Evolutionary conservation across 371 early-diverging fungal genomes (phyloP).

Genomic region (Amoeboaphelidium protococcarum): DNA sequence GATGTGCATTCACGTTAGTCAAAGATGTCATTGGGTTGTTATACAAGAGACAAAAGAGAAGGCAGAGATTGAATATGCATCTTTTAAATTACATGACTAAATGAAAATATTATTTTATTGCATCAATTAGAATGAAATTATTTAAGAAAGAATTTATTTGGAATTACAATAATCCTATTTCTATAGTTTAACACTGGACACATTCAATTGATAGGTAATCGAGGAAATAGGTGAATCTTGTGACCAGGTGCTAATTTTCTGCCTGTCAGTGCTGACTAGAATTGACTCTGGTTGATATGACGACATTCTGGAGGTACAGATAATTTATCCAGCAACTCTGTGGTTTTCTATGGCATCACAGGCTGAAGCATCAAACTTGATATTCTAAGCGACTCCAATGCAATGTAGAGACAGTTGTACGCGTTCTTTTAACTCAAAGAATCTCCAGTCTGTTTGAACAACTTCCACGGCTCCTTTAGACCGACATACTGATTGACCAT

Average conservation of each 20-base stretch:
- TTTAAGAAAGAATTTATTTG: too few relatives aligned
- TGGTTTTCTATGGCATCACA: conserved; percentile 54
- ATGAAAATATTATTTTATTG: too few relatives aligned
- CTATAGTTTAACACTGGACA: too few relatives aligned
- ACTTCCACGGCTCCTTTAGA: conserved; percentile 48
- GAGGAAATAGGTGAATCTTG: too few relatives aligned
- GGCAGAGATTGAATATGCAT: background rate
- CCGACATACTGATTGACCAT: conserved; percentile 46
- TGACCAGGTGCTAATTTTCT: too few relatives aligned
- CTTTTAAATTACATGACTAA: background rate
- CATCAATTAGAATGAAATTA: too few relatives aligned
- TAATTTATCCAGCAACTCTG: conserved; percentile 21
- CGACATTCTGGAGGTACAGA: background rate
- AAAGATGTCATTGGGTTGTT: background rate
- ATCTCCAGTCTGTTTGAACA: conserved; percentile 13
- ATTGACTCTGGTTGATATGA: too few relatives aligned
- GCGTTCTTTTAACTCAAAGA: conserved; percentile 14
- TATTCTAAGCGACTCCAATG: conserved; percentile 44
- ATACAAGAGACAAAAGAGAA: background rate
- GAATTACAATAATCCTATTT: too few relatives aligned
- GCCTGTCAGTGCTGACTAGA: too few relatives aligned
- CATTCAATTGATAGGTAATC: too few relatives aligned
- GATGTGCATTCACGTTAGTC: background rate
- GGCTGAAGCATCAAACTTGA: conserved; percentile 49
- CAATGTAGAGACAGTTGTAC: conserved; percentile 27